phyloP scores from a whole-genome alignment of 768 basidiomycete genomes.

The Russula foetens region DNA sequence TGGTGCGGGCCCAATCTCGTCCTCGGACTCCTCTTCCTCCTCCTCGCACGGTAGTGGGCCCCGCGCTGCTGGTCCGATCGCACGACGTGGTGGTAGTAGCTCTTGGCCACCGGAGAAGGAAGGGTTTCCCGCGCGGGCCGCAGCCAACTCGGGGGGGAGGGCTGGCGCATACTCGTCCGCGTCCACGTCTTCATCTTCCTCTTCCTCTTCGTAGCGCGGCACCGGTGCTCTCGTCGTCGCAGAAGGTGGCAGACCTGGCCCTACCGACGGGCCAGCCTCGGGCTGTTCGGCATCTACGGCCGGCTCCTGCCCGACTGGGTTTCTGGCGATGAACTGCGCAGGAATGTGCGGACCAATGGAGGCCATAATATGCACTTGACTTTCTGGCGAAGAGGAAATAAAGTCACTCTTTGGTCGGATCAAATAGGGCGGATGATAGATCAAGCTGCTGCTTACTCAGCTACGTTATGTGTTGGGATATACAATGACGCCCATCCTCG shows the following conservation, averaged over 20 bases:
- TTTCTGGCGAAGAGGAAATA: too few relatives aligned
- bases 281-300: background rate
- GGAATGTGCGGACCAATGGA: conserved; percentile 26
- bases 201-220: conserved; percentile 20
- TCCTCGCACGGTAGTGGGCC: conserved; percentile 30
- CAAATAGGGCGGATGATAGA: too few relatives aligned
- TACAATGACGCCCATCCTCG: too few relatives aligned
- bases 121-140: conserved; percentile 32
- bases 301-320: background rate
- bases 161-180: conserved; percentile 68
- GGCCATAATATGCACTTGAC: conserved; percentile 8
- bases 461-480: background rate
- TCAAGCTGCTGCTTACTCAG: conserved; percentile 7
- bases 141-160: conserved; percentile 63
- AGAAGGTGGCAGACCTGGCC: too few relatives aligned
- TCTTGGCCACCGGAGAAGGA: too few relatives aligned
- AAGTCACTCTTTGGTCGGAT: too few relatives aligned
- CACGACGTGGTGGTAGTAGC: conserved; percentile 29
- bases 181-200: conserved; percentile 45
- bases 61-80: conserved; percentile 47
- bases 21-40: conserved; percentile 50
- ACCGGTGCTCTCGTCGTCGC: background rate
- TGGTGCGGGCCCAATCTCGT: conserved; percentile 80
- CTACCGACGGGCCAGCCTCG: conserved; percentile 12
- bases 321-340: conserved; percentile 11